Evolutionary conservation across 768 basidiomycete genomes (phyloP), one percentile per base, ranked within the genome.

Genomic region (Cubamyces lactineus): DNA sequence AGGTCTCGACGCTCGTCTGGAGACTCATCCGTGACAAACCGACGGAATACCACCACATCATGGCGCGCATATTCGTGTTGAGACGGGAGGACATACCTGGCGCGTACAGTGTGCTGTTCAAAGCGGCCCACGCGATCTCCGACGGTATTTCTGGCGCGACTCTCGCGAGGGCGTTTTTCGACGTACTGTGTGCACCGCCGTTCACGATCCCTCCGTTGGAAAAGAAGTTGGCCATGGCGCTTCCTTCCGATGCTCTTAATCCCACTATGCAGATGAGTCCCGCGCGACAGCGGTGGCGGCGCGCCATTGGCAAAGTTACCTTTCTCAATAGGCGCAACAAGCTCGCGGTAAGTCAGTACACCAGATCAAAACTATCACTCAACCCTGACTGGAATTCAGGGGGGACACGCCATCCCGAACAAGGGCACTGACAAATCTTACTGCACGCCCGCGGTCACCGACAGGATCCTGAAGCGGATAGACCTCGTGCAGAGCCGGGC

Each of bases 371-470:
- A 28, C 46, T 21, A 51, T 30, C 41, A 53, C 30, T 26, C 46
- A 38, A 49, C 51, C 34, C 52, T 38, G 26, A 39, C 12, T 42
- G 28, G 16, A 12, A 51, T 24, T 49, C 67, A 86, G 85, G 86
- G 85, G 3, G 85, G 85, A 2, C 85, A 86, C 50, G 81, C 82
- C 0, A 73, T 86, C 9, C 84, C 85, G 2, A 75, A 80, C 48
- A 79, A 70, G 16, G 54, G 77, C 39, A 77, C 79, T 0, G 67
- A 64, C 28, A 81, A 82, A 0, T 63, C 45, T 2, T 46, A 46
- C 19, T 12, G 45, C 19, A 46, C 45, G 2, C 45, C 45, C 23
- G 21, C 71, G 16, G 54, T 76, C 39, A 77, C 78, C 0, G 67
- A 65, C 28, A 82, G 82, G 0, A 63, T 67, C 1, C 69, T 4